Conservation (phyloP, 1,284 basidiomycete species). For the Phaffia rhodozyma region DNA sequence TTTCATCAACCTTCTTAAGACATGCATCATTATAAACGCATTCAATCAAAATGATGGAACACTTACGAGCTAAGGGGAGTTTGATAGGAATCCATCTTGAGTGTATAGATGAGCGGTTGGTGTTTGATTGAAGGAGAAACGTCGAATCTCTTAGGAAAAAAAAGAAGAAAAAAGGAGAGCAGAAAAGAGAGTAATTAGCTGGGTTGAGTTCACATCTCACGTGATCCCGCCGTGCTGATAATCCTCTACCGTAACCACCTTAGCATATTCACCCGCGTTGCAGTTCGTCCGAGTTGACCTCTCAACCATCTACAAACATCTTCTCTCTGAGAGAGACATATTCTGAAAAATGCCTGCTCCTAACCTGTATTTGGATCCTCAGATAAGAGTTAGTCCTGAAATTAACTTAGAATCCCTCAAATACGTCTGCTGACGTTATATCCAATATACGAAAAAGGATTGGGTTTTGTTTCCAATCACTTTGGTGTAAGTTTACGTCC, state of each 20-base stretch:
- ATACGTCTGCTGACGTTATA: background rate
- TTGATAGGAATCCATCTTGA: constrained; percentile 39
- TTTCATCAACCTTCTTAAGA: too few species aligned
- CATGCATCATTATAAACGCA: background rate
- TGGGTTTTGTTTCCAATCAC: constrained; percentile 90
- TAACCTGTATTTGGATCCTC: constrained; percentile 70
- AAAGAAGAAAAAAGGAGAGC: too few species aligned
- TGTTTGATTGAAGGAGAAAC: too few species aligned
- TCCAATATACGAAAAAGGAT: constrained; percentile 29
- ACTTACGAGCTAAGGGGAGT: constrained; percentile 41
- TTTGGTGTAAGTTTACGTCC: constrained; percentile 53
- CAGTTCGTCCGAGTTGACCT: too few species aligned
- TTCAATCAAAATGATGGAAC: background rate
- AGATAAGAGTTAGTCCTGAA: constrained; percentile 56
- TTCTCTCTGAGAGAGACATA: too few species aligned
- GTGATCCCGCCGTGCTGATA: too few species aligned
- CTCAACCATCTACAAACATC: too few species aligned
- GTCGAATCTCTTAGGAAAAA: too few species aligned
- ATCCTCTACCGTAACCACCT: too few species aligned
- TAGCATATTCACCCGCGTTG: too few species aligned
- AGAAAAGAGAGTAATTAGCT: too few species aligned
- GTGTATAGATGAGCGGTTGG: background rate
- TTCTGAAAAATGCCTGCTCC: constrained; percentile 2
- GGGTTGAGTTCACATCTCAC: too few species aligned
- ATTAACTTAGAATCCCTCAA: background rate